Conservation (phyloP, 257 asterid species). For the Solanum acaule region DNA sequence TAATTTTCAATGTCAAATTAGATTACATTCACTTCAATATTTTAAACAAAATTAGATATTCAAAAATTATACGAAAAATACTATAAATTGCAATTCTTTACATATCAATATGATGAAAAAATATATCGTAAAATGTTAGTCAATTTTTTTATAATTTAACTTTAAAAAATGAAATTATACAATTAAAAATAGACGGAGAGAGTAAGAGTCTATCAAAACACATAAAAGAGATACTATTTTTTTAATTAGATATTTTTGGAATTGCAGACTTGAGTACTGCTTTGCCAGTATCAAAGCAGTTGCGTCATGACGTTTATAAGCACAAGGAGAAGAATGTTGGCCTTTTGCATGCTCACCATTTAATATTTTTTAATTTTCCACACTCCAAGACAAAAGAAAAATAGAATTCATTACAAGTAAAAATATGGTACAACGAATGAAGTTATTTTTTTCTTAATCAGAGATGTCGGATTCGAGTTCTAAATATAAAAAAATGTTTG, state of each 20-base stretch:
- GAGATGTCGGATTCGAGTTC: not conserved
- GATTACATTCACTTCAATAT: not conserved
- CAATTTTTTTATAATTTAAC: no score
- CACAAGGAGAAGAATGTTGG: not conserved
- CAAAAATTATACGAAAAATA: no score
- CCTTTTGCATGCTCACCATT: conserved; percentile 4
- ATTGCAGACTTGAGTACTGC: not conserved
- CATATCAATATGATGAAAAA: no score
- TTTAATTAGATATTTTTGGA: not conserved
- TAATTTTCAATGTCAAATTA: no score
- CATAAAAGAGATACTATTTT: no score
- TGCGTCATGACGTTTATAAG: not conserved
- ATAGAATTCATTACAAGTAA: no score
- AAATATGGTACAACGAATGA: fast-evolving
- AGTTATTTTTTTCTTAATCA: fast-evolving
- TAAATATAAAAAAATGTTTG: no score
- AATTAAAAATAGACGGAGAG: no score
- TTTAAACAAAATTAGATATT: no score
- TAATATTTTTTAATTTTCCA: not conserved
- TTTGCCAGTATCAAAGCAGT: not conserved
- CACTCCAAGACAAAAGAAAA: not conserved
- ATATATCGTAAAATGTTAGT: no score
- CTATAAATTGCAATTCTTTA: no score
- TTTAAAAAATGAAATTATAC: no score
- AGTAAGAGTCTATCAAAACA: not conserved